Percentiles rank a stretch among this genome's conserved stretches.
Conservation (phyloP, 805 yeast genomes). For the Candida multigemmis region DNA sequence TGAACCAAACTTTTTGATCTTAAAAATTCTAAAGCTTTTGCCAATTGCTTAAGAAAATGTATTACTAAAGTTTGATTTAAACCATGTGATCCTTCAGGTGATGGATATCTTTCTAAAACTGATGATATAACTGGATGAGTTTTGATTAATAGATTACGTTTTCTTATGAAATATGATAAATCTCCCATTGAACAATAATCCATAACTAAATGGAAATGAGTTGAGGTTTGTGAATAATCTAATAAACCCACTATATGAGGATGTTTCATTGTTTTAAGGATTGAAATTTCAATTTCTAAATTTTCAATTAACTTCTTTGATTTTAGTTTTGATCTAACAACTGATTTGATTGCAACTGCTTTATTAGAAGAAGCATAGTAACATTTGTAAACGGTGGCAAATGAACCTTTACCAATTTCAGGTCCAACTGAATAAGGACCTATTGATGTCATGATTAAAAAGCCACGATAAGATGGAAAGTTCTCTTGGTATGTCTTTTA, state of each 20-base stretch:
- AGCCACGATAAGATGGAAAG: background rate
- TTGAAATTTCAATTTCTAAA: slow-evolving; percentile 85
- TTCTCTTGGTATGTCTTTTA: too few relatives aligned
- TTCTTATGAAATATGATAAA: slow-evolving; percentile 76
- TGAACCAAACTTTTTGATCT: slow-evolving; percentile 83
- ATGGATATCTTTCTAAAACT: slow-evolving; percentile 73
- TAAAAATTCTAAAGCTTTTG: slow-evolving; percentile 75
- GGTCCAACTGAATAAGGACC: slow-evolving; percentile 56
- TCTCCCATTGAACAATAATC: slow-evolving; percentile 96
- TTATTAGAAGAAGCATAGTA: slow-evolving; percentile 39
- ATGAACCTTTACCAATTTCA: slow-evolving; percentile 92
- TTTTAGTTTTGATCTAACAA: slow-evolving; percentile 69
- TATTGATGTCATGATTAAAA: slow-evolving; percentile 7
- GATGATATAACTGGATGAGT: slow-evolving; percentile 75
- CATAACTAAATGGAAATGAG: slow-evolving; percentile 85
- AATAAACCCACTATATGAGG: slow-evolving; percentile 86
- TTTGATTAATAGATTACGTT: slow-evolving; percentile 58
- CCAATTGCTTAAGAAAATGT: slow-evolving; percentile 80
- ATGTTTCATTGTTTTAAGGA: slow-evolving; percentile 78
- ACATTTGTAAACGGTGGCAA: slow-evolving; percentile 93
- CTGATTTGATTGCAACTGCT: slow-evolving; percentile 85
- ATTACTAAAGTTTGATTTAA: slow-evolving; percentile 69
- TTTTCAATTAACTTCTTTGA: slow-evolving; percentile 85
- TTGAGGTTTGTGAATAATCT: slow-evolving; percentile 71
- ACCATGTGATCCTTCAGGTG: slow-evolving; percentile 71